phyloP scores from a whole-genome alignment of 169 alveolate genomes.

The Babesia sp. region DNA sequence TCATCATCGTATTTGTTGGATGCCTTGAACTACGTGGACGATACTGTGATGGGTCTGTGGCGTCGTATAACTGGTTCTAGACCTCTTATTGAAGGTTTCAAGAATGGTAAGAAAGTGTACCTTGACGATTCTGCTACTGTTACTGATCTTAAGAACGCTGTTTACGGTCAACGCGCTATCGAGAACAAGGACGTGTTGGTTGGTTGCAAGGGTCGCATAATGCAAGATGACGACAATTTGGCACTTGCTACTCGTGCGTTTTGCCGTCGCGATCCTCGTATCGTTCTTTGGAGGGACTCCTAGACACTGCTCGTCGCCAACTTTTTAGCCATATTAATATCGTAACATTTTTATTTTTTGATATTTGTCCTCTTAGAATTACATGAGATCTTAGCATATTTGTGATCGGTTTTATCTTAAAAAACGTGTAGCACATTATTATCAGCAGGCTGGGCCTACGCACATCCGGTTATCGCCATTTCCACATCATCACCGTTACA shows the following conservation, averaged over 20 bases:
- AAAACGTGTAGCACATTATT: too few relatives aligned
- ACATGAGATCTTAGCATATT: too few relatives aligned
- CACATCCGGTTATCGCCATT: too few relatives aligned
- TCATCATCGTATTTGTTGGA: not conserved
- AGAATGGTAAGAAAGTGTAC: conserved; percentile 78
- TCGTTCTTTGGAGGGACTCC: conserved; percentile 76
- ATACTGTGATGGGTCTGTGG: conserved; percentile 20
- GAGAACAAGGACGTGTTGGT: conserved; percentile 70
- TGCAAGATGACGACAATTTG: conserved; percentile 79
- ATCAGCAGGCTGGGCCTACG: too few relatives aligned
- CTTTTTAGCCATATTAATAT: not conserved
- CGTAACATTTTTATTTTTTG: too few relatives aligned
- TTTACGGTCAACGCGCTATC: conserved; percentile 60
- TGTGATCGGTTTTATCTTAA: too few relatives aligned
- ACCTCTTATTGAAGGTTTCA: conserved; percentile 69
- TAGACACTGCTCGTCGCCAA: not conserved
- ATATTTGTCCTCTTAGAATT: too few relatives aligned
- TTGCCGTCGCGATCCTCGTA: conserved; percentile 83
- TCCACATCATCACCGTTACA: too few relatives aligned
- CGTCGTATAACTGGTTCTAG: conserved; percentile 17
- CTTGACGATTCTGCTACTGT: conserved; percentile 79
- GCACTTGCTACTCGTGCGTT: conserved; percentile 85
- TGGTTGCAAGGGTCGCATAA: conserved; percentile 83
- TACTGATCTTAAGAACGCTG: conserved; percentile 65
- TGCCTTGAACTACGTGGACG: conserved; percentile 30